Evolutionary conservation across 2,329 filamentous ascomycete species (phyloP).

Genomic region (Nemania abortiva): DNA sequence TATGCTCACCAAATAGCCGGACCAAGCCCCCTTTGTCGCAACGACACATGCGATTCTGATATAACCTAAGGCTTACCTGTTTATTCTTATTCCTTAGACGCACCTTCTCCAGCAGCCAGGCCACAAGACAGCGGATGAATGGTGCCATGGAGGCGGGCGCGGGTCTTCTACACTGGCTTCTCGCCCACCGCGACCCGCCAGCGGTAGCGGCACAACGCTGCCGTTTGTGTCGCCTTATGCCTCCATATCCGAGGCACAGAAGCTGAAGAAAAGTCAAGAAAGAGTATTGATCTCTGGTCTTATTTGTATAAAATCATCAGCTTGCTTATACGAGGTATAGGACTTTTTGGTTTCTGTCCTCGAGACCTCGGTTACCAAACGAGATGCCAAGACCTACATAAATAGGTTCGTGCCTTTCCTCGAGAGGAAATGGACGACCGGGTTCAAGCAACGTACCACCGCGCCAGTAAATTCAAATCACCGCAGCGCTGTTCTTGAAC

Average conservation of each 20-base stretch:
- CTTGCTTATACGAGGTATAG: constrained; percentile 56
- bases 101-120: constrained; percentile 44
- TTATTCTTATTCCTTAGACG: constrained; percentile 42
- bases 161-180: constrained; percentile 38
- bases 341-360: constrained; percentile 90
- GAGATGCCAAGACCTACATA: constrained; percentile 92
- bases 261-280: constrained; percentile 61
- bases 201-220: constrained; percentile 46
- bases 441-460: constrained; percentile 49
- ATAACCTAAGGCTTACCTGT: constrained; percentile 18
- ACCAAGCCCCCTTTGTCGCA: constrained; percentile 24
- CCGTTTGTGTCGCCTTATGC: constrained; percentile 52
- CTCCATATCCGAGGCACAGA: constrained; percentile 59
- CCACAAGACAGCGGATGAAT: constrained; percentile 39
- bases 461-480: constrained; percentile 45
- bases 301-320: neutral
- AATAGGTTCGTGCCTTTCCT: constrained; percentile 75
- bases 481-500: constrained; percentile 17
- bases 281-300: constrained; percentile 54
- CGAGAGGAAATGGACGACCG: constrained; percentile 51
- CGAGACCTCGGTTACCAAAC: constrained; percentile 88
- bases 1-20: constrained; percentile 25
- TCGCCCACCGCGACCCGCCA: constrained; percentile 45
- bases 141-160: constrained; percentile 41
- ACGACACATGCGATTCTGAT: neutral